Evolutionary conservation across 2,329 filamentous ascomycete genomes (phyloP), one percentile per base, ranked within the genome.

Genomic region (Trichoderma breve): DNA sequence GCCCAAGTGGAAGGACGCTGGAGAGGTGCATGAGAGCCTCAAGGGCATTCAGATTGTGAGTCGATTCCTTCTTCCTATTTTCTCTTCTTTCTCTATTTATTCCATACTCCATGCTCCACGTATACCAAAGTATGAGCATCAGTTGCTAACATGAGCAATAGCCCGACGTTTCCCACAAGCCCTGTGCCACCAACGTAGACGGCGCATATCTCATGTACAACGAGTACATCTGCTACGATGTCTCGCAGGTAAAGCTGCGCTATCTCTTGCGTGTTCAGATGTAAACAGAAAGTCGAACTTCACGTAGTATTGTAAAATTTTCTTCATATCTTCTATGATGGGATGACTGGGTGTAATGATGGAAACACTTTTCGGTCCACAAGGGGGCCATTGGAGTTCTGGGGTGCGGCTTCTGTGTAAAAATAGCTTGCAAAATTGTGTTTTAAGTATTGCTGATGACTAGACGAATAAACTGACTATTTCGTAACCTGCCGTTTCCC

Each of bases 1-100:
- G 1, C 83, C 80, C 21, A 83, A 83, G 57, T 97, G 93, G 93
- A 93, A 93, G 79, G 93, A 97, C 79, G 93, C 92, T 0, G 83
- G 82, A 2, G 87, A 85, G 67, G 86, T 95, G 8, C 87, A 94
- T 75, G 83, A 87, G 2, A 85, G 86, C 3, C 82, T 97, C 57
- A 83, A 87, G 71, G 93, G 93, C 0, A 86, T 93, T 53, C 86
- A 85, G 76, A 95, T 97, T 85, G 90, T 91, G 80, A 82, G 86
- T 82, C 73, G n/a, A 64, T 11, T 51, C 12, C n/a, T 11, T 51
- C 14, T 18, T 18, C 12, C 18, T 18, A 0, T 57, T 15, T 12
- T 24, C 12, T 9, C 9, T 18, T 43, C 21, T n/a, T 6, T 14
- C n/a, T 2, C 14, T 3, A 8, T 24, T 11, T 21, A 0, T 1